phyloP scores from a whole-genome alignment of 352 stramenopile species.

The Lagenidium giganteum region DNA sequence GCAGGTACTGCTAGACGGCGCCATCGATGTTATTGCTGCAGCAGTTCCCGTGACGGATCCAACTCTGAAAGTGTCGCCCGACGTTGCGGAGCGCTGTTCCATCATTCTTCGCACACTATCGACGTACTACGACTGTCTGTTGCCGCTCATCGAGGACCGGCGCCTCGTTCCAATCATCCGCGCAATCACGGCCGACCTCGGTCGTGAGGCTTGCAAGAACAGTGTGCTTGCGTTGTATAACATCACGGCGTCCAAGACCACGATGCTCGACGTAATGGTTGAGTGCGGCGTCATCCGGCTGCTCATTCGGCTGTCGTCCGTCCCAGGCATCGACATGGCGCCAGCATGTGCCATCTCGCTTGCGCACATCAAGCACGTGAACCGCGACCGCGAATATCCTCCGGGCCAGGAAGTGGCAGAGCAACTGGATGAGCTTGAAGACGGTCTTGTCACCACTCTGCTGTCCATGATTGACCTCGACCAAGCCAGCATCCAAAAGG shows the following conservation, averaged over 20 bases:
- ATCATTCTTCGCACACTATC: conserved; percentile 70
- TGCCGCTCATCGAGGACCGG: conserved; percentile 40
- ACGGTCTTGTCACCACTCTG: conserved; percentile 61
- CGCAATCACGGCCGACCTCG: conserved; percentile 27
- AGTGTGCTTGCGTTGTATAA: conserved; percentile 74
- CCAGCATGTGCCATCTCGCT: conserved; percentile 64
- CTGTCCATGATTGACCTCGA: conserved; percentile 80
- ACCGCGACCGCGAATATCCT: conserved; percentile 37
- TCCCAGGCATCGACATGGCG: conserved; percentile 47
- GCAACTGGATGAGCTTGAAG: conserved; percentile 55
- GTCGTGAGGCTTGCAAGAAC: conserved; percentile 46
- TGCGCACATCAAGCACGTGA: conserved; percentile 72
- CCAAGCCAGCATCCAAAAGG: conserved; percentile 50
- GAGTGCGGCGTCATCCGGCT: conserved; percentile 41
- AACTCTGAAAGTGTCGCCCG: conserved; percentile 13
- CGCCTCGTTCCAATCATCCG: conserved; percentile 48
- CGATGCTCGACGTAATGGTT: conserved; percentile 46
- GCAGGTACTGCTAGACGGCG: conserved; percentile 48
- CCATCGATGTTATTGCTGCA: conserved; percentile 47
- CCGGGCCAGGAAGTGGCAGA: conserved; percentile 17
- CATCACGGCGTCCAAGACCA: conserved; percentile 43
- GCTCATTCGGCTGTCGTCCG: conserved; percentile 55
- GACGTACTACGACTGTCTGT: conserved; percentile 36
- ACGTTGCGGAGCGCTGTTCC: conserved; percentile 54
- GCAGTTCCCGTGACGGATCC: conserved; percentile 17